These are phyloP conservation scores for Pleurotus ostreatus DNA, from an alignment of 768 basidiomycete genomes.

Conservation along the genomic window DNA sequence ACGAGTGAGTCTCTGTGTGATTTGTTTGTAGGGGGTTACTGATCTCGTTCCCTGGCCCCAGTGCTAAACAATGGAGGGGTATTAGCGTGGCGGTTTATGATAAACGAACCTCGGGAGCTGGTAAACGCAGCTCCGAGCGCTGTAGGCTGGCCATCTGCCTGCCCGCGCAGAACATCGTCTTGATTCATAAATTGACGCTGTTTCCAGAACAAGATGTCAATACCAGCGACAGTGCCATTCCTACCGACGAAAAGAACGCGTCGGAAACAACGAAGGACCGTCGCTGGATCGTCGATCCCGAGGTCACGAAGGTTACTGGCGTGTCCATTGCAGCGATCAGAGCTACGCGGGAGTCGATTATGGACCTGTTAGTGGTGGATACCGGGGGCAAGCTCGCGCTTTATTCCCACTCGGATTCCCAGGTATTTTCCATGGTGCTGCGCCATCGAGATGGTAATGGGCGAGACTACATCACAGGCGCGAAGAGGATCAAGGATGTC, in stretches of 20 bases:
- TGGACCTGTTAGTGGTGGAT: slow-evolving; percentile 68
- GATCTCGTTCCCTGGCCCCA: slow-evolving; percentile 16
- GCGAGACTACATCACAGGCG: too few relatives aligned
- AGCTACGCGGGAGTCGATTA: slow-evolving; percentile 57
- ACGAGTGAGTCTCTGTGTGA: slow-evolving; percentile 42
- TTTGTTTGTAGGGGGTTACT: slow-evolving; percentile 7
- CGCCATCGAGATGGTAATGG: too few relatives aligned
- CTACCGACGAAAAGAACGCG: too few relatives aligned
- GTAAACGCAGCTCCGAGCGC: slow-evolving; percentile 33
- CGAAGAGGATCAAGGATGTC: slow-evolving; percentile 33
- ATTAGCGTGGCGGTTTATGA: slow-evolving; percentile 65
- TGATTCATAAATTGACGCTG: slow-evolving; percentile 46
- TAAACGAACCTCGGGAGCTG: slow-evolving; percentile 47
- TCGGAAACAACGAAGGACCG: too few relatives aligned
- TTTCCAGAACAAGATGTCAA: too few relatives aligned
- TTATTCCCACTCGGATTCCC: slow-evolving; percentile 43
- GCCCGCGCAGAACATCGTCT: slow-evolving; percentile 38
- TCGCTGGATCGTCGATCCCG: too few relatives aligned
- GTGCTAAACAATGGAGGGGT: slow-evolving; percentile 36
- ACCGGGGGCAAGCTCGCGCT: slow-evolving; percentile 51
- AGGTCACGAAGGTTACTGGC: slow-evolving; percentile 25
- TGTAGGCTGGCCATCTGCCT: slow-evolving; percentile 55
- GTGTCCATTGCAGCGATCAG: slow-evolving; percentile 54
- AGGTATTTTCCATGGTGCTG: too few relatives aligned
- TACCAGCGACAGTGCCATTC: too few relatives aligned